Conservation (phyloP, 441 rosid species). For the Daphne laureola region DNA sequence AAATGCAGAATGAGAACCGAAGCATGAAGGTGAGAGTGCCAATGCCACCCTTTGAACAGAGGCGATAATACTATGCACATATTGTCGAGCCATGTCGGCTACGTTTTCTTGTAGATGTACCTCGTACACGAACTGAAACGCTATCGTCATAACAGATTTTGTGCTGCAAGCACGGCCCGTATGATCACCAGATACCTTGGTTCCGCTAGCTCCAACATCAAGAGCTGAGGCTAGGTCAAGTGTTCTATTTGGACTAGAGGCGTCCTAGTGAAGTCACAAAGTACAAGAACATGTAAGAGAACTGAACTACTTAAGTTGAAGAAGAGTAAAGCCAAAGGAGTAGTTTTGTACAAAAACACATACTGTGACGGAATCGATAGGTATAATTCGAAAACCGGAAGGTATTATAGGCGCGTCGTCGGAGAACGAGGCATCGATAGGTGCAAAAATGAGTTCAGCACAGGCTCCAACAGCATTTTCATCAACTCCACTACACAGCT, state of each 20-base stretch:
- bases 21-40: conserved; percentile 57
- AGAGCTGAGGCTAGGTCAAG: conserved; percentile 73
- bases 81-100: conserved; percentile 63
- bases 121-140: conserved; percentile 63
- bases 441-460: conserved; percentile 63
- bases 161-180: conserved; percentile 33
- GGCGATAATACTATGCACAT: conserved; percentile 53
- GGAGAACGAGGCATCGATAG: conserved; percentile 66
- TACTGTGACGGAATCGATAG: conserved; percentile 51
- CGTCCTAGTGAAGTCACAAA: conserved; percentile 28
- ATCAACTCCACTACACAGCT: conserved; percentile 68
- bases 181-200: conserved; percentile 37
- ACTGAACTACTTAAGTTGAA: neutral
- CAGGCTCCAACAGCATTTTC: conserved; percentile 54
- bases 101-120: conserved; percentile 57
- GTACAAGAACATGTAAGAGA: neutral
- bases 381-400: conserved; percentile 73
- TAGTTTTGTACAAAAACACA: conserved; percentile 8
- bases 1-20: conserved; percentile 33
- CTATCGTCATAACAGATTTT: conserved; percentile 70
- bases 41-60: conserved; percentile 65
- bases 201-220: conserved; percentile 41
- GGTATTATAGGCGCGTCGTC: conserved; percentile 69
- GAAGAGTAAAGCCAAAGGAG: neutral
- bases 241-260: conserved; percentile 57